Evolutionary conservation across 2,329 filamentous ascomycete genomes (phyloP).

Genomic region (Ophiostoma himal-ulmi): DNA sequence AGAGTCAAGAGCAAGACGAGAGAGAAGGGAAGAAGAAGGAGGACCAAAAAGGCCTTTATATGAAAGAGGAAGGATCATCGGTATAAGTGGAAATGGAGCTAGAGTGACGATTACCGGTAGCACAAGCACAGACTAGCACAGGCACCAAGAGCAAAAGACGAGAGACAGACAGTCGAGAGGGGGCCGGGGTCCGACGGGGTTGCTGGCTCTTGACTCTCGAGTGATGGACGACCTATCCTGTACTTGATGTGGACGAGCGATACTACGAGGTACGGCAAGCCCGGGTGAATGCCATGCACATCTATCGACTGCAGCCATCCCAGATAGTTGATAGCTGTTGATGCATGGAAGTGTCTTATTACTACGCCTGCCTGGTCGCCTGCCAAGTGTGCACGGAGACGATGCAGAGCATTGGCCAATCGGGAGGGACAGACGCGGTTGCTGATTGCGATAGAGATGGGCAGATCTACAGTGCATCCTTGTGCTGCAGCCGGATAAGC

Average conservation of each 20-base stretch:
- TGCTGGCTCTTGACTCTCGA: neutral
- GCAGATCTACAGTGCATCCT: neutral
- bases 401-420: slow-evolving; percentile 4
- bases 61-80: slow-evolving; percentile 9
- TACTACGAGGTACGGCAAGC: neutral
- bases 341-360: neutral
- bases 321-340: neutral
- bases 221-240: neutral
- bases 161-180: neutral
- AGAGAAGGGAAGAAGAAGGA: neutral
- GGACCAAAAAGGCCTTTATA: slow-evolving; percentile 10
- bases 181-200: slow-evolving; percentile 7
- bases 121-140: neutral
- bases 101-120: neutral
- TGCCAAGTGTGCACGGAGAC: neutral
- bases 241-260: neutral
- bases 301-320: neutral
- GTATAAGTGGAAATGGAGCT: slow-evolving; percentile 5
- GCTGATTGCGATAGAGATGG: neutral
- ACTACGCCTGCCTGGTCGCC: neutral
- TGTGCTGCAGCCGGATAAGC: slow-evolving; percentile 4
- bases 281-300: neutral
- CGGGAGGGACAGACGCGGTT: neutral
- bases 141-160: neutral
- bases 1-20: neutral